These are phyloP conservation scores for Cercospora sesami DNA, from an alignment of 2,329 filamentous ascomycete genomes.

Conservation along the genomic window DNA sequence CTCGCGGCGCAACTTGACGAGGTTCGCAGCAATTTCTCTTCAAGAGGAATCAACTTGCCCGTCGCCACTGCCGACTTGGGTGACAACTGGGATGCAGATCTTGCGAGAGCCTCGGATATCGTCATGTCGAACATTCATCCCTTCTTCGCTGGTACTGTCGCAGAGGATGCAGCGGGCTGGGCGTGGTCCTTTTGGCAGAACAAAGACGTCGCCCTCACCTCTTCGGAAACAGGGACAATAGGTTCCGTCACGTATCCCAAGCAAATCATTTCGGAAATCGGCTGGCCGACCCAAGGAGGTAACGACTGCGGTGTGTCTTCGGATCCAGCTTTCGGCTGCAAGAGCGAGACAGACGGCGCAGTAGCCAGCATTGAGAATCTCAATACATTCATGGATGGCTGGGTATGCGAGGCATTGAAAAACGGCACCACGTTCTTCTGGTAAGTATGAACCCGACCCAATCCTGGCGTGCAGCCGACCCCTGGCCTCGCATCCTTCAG, in stretches of 20 bases:
- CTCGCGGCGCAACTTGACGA: conserved; percentile 65
- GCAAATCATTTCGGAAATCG: conserved; percentile 77
- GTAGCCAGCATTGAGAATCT: conserved; percentile 78
- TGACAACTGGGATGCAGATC: conserved; percentile 73
- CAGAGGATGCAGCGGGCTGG: conserved; percentile 70
- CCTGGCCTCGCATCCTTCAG: neutral
- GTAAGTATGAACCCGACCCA: conserved; percentile 49
- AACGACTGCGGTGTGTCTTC: conserved; percentile 66
- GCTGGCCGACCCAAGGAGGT: conserved; percentile 84
- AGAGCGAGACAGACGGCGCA: conserved; percentile 58
- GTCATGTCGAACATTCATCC: conserved; percentile 98
- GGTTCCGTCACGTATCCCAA: conserved; percentile 37
- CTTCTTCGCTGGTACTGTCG: conserved; percentile 81
- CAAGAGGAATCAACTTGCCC: conserved; percentile 66
- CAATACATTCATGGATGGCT: conserved; percentile 82
- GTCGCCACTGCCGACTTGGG: conserved; percentile 88
- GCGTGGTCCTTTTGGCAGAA: conserved; percentile 78
- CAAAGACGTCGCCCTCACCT: conserved; percentile 65
- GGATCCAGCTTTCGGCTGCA: conserved; percentile 49
- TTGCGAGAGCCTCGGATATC: conserved; percentile 73
- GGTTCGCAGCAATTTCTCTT: conserved; percentile 71
- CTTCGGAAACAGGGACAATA: conserved; percentile 42
- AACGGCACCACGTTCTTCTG: conserved; percentile 95
- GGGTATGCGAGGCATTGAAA: conserved; percentile 75
- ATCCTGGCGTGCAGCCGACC: neutral